A percentile compares a stretch with the other conserved stretches of the same genome.
phyloP scores from a whole-genome alignment of 2,329 filamentous ascomycete genomes.

The Berkeleyomyces basicola region DNA sequence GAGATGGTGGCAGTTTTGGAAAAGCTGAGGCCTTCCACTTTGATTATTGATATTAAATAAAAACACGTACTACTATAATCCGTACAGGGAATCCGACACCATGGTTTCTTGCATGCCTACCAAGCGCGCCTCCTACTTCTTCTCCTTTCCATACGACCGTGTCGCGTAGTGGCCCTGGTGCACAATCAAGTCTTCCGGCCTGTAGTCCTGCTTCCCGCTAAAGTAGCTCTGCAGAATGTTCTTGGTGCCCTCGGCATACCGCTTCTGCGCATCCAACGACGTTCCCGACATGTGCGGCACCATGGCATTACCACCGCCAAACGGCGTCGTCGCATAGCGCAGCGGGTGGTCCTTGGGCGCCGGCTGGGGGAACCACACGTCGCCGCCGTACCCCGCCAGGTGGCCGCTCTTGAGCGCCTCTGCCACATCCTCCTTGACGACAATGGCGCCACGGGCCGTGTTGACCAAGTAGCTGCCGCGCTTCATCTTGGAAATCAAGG shows the following conservation, averaged over 20 bases:
- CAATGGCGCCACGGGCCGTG: constrained; percentile 95
- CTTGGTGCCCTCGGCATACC: constrained; percentile 80
- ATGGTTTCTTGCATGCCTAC: constrained; percentile 25
- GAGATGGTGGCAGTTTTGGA: constrained; percentile 47
- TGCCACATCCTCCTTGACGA: constrained; percentile 98
- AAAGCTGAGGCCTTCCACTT: constrained; percentile 17
- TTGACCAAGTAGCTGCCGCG: constrained; percentile 95
- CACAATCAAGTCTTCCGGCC: constrained; percentile 79
- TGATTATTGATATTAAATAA: background rate
- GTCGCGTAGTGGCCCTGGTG: constrained; percentile 83
- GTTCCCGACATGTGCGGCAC: constrained; percentile 98
- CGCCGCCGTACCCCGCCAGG: constrained; percentile 73
- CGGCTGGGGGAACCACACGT: constrained; percentile 96
- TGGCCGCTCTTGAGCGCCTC: constrained; percentile 83
- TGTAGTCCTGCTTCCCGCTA: constrained; percentile 73
- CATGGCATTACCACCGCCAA: constrained; percentile 96
- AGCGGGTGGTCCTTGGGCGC: constrained; percentile 86
- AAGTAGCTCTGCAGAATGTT: constrained; percentile 84
- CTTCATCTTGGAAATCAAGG: constrained; percentile 98
- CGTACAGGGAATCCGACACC: background rate
- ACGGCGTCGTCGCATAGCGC: constrained; percentile 83
- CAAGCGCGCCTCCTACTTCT: constrained; percentile 16
- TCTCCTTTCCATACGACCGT: constrained; percentile 66
- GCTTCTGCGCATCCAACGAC: constrained; percentile 91
- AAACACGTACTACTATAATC: background rate